Base-by-base conservation (phyloP, 2,329 filamentous ascomycete genomes). In the Capronia americana region DNA sequence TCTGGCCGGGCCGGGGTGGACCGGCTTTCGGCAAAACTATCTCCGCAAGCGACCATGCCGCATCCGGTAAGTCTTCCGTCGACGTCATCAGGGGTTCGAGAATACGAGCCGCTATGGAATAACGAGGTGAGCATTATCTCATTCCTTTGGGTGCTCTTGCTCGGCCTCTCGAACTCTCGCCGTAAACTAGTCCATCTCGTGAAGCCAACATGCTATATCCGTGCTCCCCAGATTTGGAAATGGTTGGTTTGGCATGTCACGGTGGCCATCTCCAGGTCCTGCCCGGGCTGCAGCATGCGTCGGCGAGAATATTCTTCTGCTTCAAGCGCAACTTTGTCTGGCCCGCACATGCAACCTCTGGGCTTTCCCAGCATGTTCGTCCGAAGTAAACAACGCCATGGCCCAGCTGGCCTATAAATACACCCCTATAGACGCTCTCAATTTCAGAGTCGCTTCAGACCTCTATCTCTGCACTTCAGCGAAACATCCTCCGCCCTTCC, bases 11-110 rank as follows among this genome's bases (percentile, higher is more conserved):
- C 38, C 5, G 38, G 38, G 38, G 14, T 41, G 38, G 14, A n/a
- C 38, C 38, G 38, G 38, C 17, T 8, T 44, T n/a, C 38, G 38
- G 38, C 17, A 30, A 32, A 55, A 5, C 24, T 54, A 28, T 54
- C 46, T 53, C 58, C 60, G 34, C 17, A 20, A 23, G 2, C 20
- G 23, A 17, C 63, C 32, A 61, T 34, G 44, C 57, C 63, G 14
- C 11, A 61, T 30, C 30, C 5, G 17, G 63, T 20, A 65, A 41
- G 56, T 50, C 17, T 65, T 65, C 57, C 63, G 63, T 55, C 32
- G 48, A 64, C 46, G 54, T 63, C 53, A 57, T 28, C 20, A 32
- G 46, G 7, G n/a, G 14, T 41, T 5, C 11, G 4, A 41, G 34
- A 14, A 17, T 14, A 41, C 34, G 34, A 41, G 12, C 7, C 32